Conservation (phyloP, 2,329 filamentous ascomycete species). For the Penicillium sp. region DNA sequence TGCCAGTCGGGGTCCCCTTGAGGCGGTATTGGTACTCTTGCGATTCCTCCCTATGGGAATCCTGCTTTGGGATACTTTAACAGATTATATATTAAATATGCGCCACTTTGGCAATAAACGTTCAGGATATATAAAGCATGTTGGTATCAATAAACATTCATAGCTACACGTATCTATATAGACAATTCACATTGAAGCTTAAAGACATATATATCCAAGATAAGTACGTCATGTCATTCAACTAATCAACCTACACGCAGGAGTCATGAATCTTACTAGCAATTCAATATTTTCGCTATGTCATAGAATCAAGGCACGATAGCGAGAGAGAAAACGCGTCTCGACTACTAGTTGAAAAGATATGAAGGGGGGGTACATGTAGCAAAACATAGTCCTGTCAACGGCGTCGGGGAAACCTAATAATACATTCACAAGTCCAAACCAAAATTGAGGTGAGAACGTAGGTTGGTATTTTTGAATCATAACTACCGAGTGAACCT, state of each 20-base stretch:
- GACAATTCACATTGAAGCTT: no score
- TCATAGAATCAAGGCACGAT: no score
- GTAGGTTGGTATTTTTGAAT: slow-evolving; percentile 1
- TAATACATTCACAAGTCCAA: background rate
- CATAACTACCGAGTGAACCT: background rate
- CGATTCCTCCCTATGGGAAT: background rate
- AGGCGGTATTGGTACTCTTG: background rate
- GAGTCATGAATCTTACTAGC: background rate
- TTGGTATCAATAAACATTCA: background rate
- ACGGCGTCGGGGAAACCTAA: no score
- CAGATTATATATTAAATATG: no score
- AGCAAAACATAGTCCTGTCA: background rate
- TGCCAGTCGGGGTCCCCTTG: background rate
- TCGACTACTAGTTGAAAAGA: background rate
- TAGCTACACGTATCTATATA: background rate
- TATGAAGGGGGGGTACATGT: no score
- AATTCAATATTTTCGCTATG: background rate
- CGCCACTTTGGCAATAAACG: no score
- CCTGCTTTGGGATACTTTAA: background rate
- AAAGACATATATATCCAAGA: background rate
- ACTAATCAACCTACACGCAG: background rate
- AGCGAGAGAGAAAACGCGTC: background rate
- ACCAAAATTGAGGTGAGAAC: background rate
- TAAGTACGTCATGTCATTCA: background rate
- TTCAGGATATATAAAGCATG: no score